Evolutionary conservation across 768 basidiomycete genomes (phyloP).

Genomic region (Tricholoma saponaceum): DNA sequence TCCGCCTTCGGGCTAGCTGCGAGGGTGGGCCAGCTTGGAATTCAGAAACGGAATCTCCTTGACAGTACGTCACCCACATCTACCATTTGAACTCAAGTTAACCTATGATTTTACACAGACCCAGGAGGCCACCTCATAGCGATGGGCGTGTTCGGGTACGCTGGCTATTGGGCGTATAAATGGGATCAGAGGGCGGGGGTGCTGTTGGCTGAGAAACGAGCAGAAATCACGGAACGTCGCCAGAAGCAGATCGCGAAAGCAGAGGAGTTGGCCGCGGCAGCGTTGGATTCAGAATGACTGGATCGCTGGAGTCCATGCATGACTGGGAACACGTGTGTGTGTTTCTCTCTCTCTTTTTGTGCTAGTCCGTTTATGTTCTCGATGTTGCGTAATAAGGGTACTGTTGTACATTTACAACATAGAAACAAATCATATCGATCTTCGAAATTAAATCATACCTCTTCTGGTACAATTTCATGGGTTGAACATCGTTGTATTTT

Average conservation of each 20-base stretch:
- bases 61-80: conserved; percentile 54
- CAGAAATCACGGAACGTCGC: conserved; percentile 52
- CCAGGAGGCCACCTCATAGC: conserved; percentile 66
- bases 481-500: background rate
- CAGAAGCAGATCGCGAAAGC: conserved; percentile 29
- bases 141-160: conserved; percentile 65
- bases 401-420: background rate
- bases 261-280: conserved; percentile 23
- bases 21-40: conserved; percentile 82
- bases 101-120: conserved; percentile 40
- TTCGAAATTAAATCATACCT: background rate
- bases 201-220: conserved; percentile 60
- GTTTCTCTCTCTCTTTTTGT: too few species aligned
- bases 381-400: background rate
- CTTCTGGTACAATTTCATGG: too few species aligned
- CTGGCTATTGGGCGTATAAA: conserved; percentile 70
- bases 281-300: conserved; percentile 11
- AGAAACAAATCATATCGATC: background rate
- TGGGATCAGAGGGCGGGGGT: conserved; percentile 63
- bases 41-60: conserved; percentile 76
- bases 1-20: conserved; percentile 80
- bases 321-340: conserved; percentile 8
- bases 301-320: background rate
- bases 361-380: background rate
- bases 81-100: background rate